These are phyloP conservation scores for Angomonas deanei DNA, from an alignment of 208 protist species.

Conservation along the genomic window DNA sequence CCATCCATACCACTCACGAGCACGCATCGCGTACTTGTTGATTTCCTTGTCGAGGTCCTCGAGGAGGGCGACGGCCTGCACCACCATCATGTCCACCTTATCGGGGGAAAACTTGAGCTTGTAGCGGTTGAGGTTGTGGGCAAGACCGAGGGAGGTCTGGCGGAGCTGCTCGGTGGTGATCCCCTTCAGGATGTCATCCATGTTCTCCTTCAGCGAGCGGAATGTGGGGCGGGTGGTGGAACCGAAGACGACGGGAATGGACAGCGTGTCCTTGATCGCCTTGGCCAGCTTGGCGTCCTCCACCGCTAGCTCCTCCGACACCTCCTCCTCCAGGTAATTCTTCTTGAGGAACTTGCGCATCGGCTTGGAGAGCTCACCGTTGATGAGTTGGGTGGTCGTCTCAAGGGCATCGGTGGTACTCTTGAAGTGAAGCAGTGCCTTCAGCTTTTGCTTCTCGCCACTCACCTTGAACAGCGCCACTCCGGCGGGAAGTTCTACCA, in stretches of 20 bases:
- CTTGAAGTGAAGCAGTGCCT: slow-evolving; percentile 91
- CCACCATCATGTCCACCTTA: slow-evolving; percentile 99
- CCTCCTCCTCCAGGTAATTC: slow-evolving; percentile 90
- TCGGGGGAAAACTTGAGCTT: slow-evolving; percentile 99
- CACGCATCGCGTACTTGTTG: slow-evolving; percentile 99
- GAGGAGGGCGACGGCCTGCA: slow-evolving; percentile 98
- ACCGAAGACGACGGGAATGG: slow-evolving; percentile 92
- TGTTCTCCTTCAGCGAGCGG: slow-evolving; percentile 92
- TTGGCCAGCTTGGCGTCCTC: slow-evolving; percentile 93
- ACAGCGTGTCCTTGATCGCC: slow-evolving; percentile 96
- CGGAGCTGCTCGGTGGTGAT: slow-evolving; percentile 88
- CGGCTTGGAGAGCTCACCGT: slow-evolving; percentile 94
- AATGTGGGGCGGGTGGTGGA: slow-evolving; percentile 90
- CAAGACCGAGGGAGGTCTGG: slow-evolving; percentile 96
- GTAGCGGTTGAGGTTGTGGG: slow-evolving; percentile 98
- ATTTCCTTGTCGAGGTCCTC: slow-evolving; percentile 99
- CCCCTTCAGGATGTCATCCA: slow-evolving; percentile 87
- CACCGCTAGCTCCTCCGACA: slow-evolving; percentile 91
- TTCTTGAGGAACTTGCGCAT: slow-evolving; percentile 99
- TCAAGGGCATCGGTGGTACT: slow-evolving; percentile 97
- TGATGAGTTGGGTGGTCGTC: slow-evolving; percentile 94
- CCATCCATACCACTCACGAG: slow-evolving; percentile 99
- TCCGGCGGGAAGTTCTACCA: slow-evolving; percentile 98
- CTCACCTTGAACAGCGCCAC: slow-evolving; percentile 98
- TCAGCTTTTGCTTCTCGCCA: slow-evolving; percentile 87